Base-by-base conservation (phyloP, 495 filamentous ascomycete species). In the Penicillium cinerascens region DNA sequence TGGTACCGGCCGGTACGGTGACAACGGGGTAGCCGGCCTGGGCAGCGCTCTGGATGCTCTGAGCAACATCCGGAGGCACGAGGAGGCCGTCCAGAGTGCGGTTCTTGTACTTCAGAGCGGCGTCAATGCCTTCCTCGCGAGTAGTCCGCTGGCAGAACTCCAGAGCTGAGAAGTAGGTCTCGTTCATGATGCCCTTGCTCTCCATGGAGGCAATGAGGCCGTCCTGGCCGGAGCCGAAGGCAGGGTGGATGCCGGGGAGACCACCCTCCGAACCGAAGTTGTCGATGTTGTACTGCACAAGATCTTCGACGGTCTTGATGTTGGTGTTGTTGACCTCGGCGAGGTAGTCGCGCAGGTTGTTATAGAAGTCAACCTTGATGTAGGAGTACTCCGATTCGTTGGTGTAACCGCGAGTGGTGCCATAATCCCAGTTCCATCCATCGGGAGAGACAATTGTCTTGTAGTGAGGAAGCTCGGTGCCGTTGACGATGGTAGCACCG, bases 301-400 rank as follows among this genome's bases (percentile, higher is more conserved):
- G 75, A 56, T 89, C 87, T 55, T 83, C 84, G 6, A 90, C 72
- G 4, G 77, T 77, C 22, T 75, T 75, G 54, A 90, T 81, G 22
- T 76, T 65, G 29, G 82, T 88, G 65, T 86, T 86, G 16, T 74
- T 61, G 4, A 90, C 74, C 54, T 85, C 82, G 27, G 81, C 66
- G 9, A 90, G 77, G 56, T 91, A 90, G 17, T 69, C 64, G 38
- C 69, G 69, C 56, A 91, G 82, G 70, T 87, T 81, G 69, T 88
- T 88, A 72, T 89, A 89, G 63, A 89, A 88, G 55, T 91, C 87
- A 7, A 84, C 82, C 61, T 88, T 89, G 51, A 89, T 75, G 47
- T 82, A 79, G 6, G 80, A 84, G 69, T 84, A 89, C 59, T 88
- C 87, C 15, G 81, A 85, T 62, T 88, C 80, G 56, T 89, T 87